These are phyloP conservation scores for Alternaria consortialis DNA, from an alignment of 2,329 filamentous ascomycete species.

Conservation along the genomic window DNA sequence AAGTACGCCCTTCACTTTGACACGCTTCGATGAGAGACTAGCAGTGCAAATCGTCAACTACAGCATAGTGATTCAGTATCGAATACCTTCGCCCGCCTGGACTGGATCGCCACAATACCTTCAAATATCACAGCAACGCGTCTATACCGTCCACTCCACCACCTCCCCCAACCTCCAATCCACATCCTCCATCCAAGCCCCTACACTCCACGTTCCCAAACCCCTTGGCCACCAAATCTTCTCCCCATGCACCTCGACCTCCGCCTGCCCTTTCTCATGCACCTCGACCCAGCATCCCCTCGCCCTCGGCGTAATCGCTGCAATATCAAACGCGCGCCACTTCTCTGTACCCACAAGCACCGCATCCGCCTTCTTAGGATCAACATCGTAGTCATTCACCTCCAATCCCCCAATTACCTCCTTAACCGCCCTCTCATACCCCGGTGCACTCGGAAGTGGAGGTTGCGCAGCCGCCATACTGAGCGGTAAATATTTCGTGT, in stretches of 20 bases:
- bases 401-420: constrained; percentile 16
- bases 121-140: neutral
- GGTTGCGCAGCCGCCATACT: constrained; percentile 35
- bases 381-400: constrained; percentile 36
- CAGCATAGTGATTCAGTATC: no score
- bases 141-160: constrained; percentile 40
- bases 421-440: constrained; percentile 16
- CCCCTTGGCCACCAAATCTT: constrained; percentile 34
- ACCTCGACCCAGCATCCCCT: constrained; percentile 40
- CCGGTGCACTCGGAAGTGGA: constrained; percentile 28
- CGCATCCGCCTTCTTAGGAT: constrained; percentile 27
- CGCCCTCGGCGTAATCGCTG: constrained; percentile 27
- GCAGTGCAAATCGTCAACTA: no score
- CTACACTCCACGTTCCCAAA: constrained; percentile 34
- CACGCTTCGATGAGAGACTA: neutral
- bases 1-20: neutral
- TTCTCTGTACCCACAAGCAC: constrained; percentile 34
- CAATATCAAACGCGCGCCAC: constrained; percentile 37
- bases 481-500: constrained; percentile 34
- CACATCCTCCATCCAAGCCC: constrained; percentile 43
- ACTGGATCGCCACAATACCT: no score
- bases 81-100: no score
- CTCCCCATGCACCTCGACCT: constrained; percentile 5
- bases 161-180: constrained; percentile 32
- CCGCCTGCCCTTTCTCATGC: constrained; percentile 14